Evolutionary conservation across 2,329 filamentous ascomycete genomes (phyloP).

Genomic region (Verticillium nonalfalfae): DNA sequence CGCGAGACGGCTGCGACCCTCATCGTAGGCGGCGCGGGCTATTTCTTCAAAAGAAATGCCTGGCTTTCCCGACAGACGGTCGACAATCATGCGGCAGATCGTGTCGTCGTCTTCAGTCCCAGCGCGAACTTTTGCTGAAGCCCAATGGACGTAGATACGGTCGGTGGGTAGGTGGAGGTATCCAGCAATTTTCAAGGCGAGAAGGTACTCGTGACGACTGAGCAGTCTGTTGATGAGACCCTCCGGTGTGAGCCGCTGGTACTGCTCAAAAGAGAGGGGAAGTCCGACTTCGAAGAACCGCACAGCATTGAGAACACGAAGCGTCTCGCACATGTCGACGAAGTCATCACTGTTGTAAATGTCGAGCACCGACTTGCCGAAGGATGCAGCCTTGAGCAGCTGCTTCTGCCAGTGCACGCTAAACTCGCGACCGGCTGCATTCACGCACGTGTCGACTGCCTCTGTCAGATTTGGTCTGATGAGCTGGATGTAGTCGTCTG

Average conservation of each 20-base stretch:
- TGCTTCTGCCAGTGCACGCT: constrained; percentile 90
- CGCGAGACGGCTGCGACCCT: constrained; percentile 81
- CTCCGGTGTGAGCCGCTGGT: constrained; percentile 82
- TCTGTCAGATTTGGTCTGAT: constrained; percentile 84
- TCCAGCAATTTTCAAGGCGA: constrained; percentile 82
- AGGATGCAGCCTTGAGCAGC: constrained; percentile 90
- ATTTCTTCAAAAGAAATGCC: constrained; percentile 96
- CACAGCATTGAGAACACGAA: constrained; percentile 88
- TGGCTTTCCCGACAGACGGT: constrained; percentile 77
- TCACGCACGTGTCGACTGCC: constrained; percentile 89
- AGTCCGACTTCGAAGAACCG: constrained; percentile 88
- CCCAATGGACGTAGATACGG: constrained; percentile 94
- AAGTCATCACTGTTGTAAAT: constrained; percentile 98
- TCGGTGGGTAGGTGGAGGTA: constrained; percentile 83
- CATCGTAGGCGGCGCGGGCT: constrained; percentile 86
- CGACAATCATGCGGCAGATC: constrained; percentile 80
- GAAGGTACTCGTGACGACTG: constrained; percentile 82
- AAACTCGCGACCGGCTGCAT: constrained; percentile 89
- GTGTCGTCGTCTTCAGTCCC: constrained; percentile 82
- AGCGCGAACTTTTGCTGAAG: constrained; percentile 83
- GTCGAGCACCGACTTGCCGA: constrained; percentile 94
- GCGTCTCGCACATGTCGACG: constrained; percentile 93
- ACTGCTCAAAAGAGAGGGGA: constrained; percentile 89
- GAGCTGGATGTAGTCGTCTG: constrained; percentile 94
- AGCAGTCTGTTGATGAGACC: constrained; percentile 80